Conservation (phyloP, 805 yeast genomes). For the Candida michaelii region DNA sequence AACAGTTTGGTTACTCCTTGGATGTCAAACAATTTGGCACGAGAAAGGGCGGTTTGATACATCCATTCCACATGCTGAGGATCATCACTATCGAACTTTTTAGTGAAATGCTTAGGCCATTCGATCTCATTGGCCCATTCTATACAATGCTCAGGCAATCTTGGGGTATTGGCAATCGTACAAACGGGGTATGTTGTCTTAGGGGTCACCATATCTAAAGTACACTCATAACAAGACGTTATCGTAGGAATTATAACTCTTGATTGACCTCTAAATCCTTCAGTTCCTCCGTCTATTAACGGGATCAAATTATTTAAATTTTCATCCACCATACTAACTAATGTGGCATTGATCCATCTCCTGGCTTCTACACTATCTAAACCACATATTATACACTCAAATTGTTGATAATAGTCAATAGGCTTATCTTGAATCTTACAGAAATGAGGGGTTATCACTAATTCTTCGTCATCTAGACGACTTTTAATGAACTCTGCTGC, state of each 20-base stretch:
- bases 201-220: slow-evolving; percentile 68
- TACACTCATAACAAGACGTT: slow-evolving; percentile 91
- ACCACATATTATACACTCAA: slow-evolving; percentile 79
- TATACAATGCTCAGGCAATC: slow-evolving; percentile 90
- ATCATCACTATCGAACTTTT: slow-evolving; percentile 65
- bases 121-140: slow-evolving; percentile 82
- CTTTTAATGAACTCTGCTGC: slow-evolving; percentile 58
- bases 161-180: slow-evolving; percentile 92
- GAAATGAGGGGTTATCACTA: slow-evolving; percentile 56
- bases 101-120: slow-evolving; percentile 60
- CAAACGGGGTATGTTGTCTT: slow-evolving; percentile 81
- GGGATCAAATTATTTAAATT: slow-evolving; percentile 32
- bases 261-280: slow-evolving; percentile 89
- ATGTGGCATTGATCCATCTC: slow-evolving; percentile 76
- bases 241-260: slow-evolving; percentile 83
- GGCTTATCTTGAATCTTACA: slow-evolving; percentile 62
- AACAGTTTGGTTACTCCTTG: slow-evolving; percentile 71
- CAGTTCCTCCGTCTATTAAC: slow-evolving; percentile 92
- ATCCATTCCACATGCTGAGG: slow-evolving; percentile 67
- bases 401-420: slow-evolving; percentile 61
- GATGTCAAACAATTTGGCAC: slow-evolving; percentile 70
- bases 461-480: slow-evolving; percentile 36
- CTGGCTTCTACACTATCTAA: slow-evolving; percentile 88
- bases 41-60: slow-evolving; percentile 46
- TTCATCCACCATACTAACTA: slow-evolving; percentile 64